Percentiles rank a stretch among this genome's conserved stretches.
Conservation (phyloP, 441 rosid species). For the Jatropha podagrica region DNA sequence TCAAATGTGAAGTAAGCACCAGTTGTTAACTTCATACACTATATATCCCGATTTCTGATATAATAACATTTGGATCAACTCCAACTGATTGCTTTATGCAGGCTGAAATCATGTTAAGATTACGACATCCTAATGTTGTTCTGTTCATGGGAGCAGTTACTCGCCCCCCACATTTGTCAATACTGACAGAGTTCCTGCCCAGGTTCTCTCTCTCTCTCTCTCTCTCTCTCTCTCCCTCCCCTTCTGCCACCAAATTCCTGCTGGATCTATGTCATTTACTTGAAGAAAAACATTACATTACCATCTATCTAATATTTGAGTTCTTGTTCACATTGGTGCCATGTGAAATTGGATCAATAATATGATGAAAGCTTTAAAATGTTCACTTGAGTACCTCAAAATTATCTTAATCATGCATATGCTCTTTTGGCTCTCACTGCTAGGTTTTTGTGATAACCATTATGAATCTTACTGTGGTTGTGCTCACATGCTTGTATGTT, state of each 20-base stretch:
- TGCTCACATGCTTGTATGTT: conserved; percentile 8
- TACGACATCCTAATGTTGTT: conserved; percentile 97
- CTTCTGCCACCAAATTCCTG: neutral
- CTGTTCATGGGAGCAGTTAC: conserved; percentile 99
- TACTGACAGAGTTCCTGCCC: conserved; percentile 92
- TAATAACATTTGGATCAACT: conserved; percentile 12
- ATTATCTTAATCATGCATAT: neutral
- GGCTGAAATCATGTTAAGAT: conserved; percentile 95
- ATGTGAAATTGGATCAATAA: neutral
- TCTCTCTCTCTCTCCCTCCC: neutral
- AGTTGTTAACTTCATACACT: conserved; percentile 20
- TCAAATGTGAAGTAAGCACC: conserved; percentile 77
- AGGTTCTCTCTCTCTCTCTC: conserved; percentile 44
- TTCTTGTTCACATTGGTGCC: neutral
- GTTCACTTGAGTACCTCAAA: neutral
- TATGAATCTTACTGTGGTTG: conserved; percentile 4
- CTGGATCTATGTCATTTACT: neutral
- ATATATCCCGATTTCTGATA: neutral
- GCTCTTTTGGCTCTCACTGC: neutral
- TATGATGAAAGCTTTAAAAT: neutral
- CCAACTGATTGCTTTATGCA: conserved; percentile 34
- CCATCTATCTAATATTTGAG: neutral
- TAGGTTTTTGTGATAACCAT: neutral
- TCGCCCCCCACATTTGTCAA: conserved; percentile 86
- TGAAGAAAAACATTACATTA: neutral